phyloP scores from a whole-genome alignment of 352 stramenopile genomes.

The Sclerospora graminicola region DNA sequence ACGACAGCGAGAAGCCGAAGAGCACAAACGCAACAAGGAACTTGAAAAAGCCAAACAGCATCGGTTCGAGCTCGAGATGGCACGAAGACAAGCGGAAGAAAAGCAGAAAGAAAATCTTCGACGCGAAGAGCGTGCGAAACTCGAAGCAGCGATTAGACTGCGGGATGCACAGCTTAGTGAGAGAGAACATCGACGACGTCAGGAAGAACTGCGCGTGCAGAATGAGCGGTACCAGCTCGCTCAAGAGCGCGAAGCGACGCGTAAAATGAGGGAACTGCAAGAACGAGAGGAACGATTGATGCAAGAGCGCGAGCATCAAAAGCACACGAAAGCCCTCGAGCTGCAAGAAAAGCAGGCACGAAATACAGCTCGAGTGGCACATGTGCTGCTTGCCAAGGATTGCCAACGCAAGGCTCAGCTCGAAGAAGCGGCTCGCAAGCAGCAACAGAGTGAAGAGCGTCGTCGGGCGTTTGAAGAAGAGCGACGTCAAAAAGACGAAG shows the following conservation, averaged over 20 bases:
- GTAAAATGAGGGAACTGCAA: conserved; percentile 40
- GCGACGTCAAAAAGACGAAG: conserved; percentile 35
- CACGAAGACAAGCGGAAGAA: conserved; percentile 29
- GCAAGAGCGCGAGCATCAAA: conserved; percentile 32
- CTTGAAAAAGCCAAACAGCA: conserved; percentile 45
- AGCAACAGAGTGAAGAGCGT: conserved; percentile 51
- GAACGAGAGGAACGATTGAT: conserved; percentile 31
- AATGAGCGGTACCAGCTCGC: conserved; percentile 34
- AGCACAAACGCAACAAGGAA: conserved; percentile 34
- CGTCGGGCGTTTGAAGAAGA: conserved; percentile 34
- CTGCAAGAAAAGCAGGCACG: conserved; percentile 47
- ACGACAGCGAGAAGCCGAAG: conserved; percentile 43
- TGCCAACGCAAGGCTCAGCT: conserved; percentile 43
- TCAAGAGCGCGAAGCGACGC: conserved; percentile 30
- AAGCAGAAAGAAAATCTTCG: conserved; percentile 15
- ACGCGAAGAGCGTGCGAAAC: conserved; percentile 36
- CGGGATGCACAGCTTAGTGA: conserved; percentile 34
- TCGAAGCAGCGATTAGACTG: conserved; percentile 39
- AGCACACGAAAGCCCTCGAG: conserved; percentile 29
- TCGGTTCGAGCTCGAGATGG: conserved; percentile 33
- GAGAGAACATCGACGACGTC: conserved; percentile 35
- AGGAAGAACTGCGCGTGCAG: conserved; percentile 47
- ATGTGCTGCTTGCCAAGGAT: conserved; percentile 48
- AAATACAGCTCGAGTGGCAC: conserved; percentile 56
- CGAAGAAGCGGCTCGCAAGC: conserved; percentile 43